Conservation (phyloP, 1,139 yeast genomes). For the Debaryomyces psychrophilus region DNA sequence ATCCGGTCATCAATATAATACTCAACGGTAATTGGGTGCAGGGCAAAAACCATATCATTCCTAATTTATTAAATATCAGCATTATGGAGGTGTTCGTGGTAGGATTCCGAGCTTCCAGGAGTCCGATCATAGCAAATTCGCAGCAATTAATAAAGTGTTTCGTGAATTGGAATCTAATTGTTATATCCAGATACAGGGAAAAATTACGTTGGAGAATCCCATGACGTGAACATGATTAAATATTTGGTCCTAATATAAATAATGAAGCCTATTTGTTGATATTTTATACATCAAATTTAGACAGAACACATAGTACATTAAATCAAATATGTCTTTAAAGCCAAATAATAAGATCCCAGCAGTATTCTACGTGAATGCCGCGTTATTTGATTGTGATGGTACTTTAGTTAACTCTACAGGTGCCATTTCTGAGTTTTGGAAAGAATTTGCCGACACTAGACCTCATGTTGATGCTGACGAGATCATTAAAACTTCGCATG, state of each 20-base stretch:
- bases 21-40: not conserved
- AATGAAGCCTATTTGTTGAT: not conserved
- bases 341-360: constrained; percentile 17
- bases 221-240: not conserved
- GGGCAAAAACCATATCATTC: not conserved
- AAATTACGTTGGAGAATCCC: not conserved
- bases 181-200: not conserved
- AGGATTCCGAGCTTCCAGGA: constrained; percentile 1
- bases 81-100: not conserved
- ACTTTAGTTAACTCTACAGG: constrained; percentile 22
- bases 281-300: not conserved
- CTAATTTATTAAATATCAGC: not conserved
- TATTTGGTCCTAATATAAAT: not conserved
- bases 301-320: not conserved
- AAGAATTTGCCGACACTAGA: constrained; percentile 19
- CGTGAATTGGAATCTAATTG: not conserved
- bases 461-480: constrained; percentile 22
- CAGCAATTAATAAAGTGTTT: constrained; percentile 6
- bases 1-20: not conserved
- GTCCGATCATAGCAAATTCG: constrained; percentile 10
- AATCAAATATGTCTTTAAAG: constrained; percentile 9
- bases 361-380: constrained; percentile 19
- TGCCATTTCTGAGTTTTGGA: constrained; percentile 22
- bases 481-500: constrained; percentile 21
- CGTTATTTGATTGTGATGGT: constrained; percentile 22